These are phyloP conservation scores for Fraxinus nigra DNA, from an alignment of 305 asterid genomes.

Conservation along the genomic window DNA sequence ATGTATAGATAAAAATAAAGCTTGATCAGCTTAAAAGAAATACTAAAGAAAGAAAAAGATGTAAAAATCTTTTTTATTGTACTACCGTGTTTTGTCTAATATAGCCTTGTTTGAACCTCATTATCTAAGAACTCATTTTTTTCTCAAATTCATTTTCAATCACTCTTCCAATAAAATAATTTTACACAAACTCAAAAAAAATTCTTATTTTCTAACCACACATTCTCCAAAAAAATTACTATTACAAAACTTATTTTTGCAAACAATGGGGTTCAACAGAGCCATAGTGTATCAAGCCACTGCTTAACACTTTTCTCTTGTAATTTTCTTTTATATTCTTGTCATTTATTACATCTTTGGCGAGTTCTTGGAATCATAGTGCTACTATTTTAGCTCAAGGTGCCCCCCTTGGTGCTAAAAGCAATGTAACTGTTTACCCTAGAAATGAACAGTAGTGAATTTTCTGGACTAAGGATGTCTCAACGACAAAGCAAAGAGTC, in stretches of 20 bases:
- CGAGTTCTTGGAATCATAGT: neutral
- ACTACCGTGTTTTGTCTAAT: neutral
- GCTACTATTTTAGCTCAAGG: neutral
- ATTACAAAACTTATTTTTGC: too few species aligned
- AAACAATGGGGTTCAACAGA: too few species aligned
- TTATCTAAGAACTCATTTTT: neutral
- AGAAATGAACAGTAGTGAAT: neutral
- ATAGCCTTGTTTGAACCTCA: neutral
- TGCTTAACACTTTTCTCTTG: neutral
- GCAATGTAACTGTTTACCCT: neutral
- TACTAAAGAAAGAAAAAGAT: neutral
- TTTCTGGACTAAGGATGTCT: neutral
- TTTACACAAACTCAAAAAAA: too few species aligned
- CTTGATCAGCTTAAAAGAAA: neutral
- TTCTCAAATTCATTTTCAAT: neutral
- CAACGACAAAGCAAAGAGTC: neutral
- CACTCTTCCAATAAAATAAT: neutral
- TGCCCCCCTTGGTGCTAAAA: neutral
- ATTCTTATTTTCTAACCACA: too few species aligned
- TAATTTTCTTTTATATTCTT: neutral
- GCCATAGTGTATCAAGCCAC: neutral
- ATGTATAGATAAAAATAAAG: neutral
- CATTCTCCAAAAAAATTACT: neutral
- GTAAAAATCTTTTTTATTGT: neutral
- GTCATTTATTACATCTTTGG: neutral